Percentiles rank a stretch among this genome's conserved stretches.
phyloP scores from a whole-genome alignment of 768 basidiomycete species.

The Leucocoprinus birnbaumii region DNA sequence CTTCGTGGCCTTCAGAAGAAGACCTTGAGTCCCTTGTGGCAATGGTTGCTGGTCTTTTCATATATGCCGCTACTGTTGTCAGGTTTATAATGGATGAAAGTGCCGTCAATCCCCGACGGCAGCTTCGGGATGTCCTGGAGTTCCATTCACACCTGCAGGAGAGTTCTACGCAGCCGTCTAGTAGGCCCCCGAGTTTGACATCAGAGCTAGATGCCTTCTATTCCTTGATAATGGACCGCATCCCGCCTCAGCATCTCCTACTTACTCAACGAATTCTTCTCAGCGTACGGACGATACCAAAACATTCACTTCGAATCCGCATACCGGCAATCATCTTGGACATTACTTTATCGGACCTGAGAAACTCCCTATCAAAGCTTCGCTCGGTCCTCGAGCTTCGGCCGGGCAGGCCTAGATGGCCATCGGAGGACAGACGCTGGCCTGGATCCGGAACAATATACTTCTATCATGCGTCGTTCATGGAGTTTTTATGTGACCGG shows the following conservation, averaged over 20 bases:
- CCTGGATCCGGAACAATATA: neutral
- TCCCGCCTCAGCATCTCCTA: neutral
- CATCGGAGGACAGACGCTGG: neutral
- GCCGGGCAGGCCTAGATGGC: too few species aligned
- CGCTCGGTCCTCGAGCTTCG: neutral
- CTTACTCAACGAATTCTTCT: neutral
- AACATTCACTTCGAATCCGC: too few species aligned
- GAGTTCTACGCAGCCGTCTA: too few species aligned
- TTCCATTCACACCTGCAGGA: neutral
- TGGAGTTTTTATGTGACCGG: conserved; percentile 3
- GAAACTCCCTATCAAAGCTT: neutral
- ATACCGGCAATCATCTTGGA: too few species aligned
- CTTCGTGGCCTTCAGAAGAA: conserved; percentile 9
- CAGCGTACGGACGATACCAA: too few species aligned
- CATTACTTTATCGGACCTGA: neutral
- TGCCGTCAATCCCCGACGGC: neutral
- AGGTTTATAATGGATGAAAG: conserved; percentile 2
- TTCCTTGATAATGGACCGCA: neutral
- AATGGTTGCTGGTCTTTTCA: conserved; percentile 3
- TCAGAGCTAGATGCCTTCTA: neutral
- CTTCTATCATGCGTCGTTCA: conserved; percentile 4
- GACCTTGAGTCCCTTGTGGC: neutral
- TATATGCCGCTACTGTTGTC: conserved; percentile 7
- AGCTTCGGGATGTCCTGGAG: neutral
- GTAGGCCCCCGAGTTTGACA: too few species aligned